Base-by-base conservation (phyloP, 2,329 filamentous ascomycete genomes). In the Aschersonia sp. region DNA sequence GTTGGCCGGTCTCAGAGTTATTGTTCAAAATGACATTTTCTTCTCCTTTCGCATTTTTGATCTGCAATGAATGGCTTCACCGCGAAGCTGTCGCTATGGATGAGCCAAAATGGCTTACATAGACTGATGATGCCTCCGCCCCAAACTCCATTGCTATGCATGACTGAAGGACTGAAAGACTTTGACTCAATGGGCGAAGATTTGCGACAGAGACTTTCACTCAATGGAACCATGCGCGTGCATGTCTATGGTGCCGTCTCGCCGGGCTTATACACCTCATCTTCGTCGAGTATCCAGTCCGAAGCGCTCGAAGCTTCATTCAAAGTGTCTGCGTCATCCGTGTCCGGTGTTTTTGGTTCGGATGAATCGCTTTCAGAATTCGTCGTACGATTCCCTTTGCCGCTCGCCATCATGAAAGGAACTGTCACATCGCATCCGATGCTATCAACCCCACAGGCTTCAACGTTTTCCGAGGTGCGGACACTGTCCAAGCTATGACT, bases 321-420 rank as follows among this genome's bases (percentile, higher is more conserved):
- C 10, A 31, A 44, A 20, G 47, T 44, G 28, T 51, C 47, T 38
- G 32, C 44, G 10, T 41, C 44, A 12, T 38, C 40, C 40, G 31
- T 51, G 38, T 45, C 41, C n/a, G 35, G 12, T 5, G 46, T 47
- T 42, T 46, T 40, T 9, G 40, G 29, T 10, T 43, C 38, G 20
- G 47, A 51, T 9, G 46, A 12, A 5, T 48, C 48, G 48, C 46
- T 49, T 29, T 41, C 44, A 3, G 42, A 47, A 45, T 43, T 52
- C 30, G 31, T 50, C 49, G 32, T 47, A 44, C 44, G 47, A 45
- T 29, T 30, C 5, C 20, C 20, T 20, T 20, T 20, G 20, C 20
- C 20, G 20, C 20, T 20, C 20, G 20, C 20, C 20, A 20, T 20
- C 20, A 20, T 20, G 20, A 20, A 20, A 20, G 20, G 20, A 20